A percentile compares a stretch with the other conserved stretches of the same genome.
Evolutionary conservation across 129 eudicot genomes (phyloP).

Genomic region (Scalesia atractyloides): DNA sequence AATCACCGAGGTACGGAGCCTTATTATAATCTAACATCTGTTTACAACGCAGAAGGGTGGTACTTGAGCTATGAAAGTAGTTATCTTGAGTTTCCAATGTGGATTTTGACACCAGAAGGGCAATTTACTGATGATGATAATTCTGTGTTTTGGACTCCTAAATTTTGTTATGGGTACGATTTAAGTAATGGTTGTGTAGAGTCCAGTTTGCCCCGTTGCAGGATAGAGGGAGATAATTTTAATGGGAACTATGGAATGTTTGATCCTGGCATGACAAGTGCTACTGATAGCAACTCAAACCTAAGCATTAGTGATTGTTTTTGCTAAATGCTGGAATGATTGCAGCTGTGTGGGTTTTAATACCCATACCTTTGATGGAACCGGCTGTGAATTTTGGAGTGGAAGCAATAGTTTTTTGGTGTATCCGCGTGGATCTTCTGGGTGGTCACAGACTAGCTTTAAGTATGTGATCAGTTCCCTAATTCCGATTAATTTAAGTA

Average conservation of each 20-base stretch:
- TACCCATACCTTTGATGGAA: conserved; percentile 9
- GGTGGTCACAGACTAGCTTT: background rate
- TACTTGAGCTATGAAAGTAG: conserved; percentile 5
- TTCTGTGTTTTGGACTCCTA: conserved; percentile 8
- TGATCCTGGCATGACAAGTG: background rate
- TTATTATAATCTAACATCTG: conserved; percentile 15
- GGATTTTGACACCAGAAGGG: conserved; percentile 25
- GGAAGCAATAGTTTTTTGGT: conserved; percentile 6
- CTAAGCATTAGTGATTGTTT: conserved; percentile 49
- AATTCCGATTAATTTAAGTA: background rate
- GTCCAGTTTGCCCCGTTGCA: conserved; percentile 21
- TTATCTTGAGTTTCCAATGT: background rate
- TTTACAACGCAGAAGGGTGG: background rate
- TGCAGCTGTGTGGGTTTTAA: conserved; percentile 43
- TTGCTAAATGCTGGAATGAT: conserved; percentile 48
- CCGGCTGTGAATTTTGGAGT: conserved; percentile 29
- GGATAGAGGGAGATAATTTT: conserved; percentile 5
- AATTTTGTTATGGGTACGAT: conserved; percentile 32
- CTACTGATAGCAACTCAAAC: conserved; percentile 22
- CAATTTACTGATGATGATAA: background rate
- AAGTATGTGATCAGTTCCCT: conserved; percentile 34
- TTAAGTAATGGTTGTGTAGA: conserved; percentile 20
- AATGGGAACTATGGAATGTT: conserved; percentile 5
- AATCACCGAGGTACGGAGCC: background rate
- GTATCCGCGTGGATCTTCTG: conserved; percentile 16